A percentile compares a stretch with the other conserved stretches of the same genome.
Evolutionary conservation across 1,284 basidiomycete species (phyloP).

Genomic region (Nidula niveotomentosa): DNA sequence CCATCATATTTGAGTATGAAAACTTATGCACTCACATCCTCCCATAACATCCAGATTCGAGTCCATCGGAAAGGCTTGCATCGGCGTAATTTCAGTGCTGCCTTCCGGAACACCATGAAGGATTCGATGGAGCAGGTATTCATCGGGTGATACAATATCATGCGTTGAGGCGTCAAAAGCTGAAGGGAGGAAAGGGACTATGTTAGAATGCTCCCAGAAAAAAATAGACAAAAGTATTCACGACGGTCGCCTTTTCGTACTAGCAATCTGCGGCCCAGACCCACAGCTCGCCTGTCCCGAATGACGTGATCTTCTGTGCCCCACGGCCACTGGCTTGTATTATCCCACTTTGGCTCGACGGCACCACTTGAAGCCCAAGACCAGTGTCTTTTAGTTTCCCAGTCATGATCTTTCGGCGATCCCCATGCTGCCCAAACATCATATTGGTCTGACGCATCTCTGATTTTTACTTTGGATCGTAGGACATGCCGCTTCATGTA

Average conservation of each 20-base stretch:
- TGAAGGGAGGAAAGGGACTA: constrained; percentile 23
- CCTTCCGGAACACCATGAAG: constrained; percentile 90
- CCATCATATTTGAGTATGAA: constrained; percentile 1
- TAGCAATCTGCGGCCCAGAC: constrained; percentile 76
- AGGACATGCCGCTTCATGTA: constrained; percentile 86
- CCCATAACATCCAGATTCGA: constrained; percentile 94
- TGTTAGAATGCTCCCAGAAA: constrained; percentile 3
- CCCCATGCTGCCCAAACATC: constrained; percentile 85
- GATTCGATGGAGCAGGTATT: constrained; percentile 82
- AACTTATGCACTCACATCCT: constrained; percentile 58
- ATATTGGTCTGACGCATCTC: constrained; percentile 75
- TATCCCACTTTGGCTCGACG: constrained; percentile 69
- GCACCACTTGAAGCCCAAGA: constrained; percentile 57
- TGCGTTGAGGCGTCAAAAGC: constrained; percentile 56
- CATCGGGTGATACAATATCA: constrained; percentile 47
- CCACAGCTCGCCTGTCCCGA: constrained; percentile 73
- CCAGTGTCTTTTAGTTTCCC: constrained; percentile 51
- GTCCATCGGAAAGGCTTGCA: constrained; percentile 88
- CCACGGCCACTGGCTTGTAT: constrained; percentile 56
- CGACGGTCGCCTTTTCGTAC: constrained; percentile 70
- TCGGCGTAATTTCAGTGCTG: constrained; percentile 71
- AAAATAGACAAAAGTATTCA: constrained; percentile 39
- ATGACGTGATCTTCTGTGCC: constrained; percentile 48
- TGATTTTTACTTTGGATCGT: constrained; percentile 85
- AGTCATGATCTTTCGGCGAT: constrained; percentile 29